Percentiles rank a stretch among this genome's conserved stretches.
phyloP scores from a whole-genome alignment of 805 yeast species.

The Maudiozyma saulgeensis region DNA sequence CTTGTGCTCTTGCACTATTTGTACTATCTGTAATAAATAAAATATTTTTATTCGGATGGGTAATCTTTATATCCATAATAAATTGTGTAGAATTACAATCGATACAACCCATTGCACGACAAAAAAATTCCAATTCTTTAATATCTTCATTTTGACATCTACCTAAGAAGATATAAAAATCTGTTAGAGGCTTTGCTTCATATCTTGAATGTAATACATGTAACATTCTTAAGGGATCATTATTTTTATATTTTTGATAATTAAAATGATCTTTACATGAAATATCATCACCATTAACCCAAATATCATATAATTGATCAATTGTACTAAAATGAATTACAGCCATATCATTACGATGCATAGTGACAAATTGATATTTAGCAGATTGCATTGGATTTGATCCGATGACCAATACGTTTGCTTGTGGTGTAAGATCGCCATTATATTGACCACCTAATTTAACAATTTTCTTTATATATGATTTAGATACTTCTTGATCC shows the following conservation, averaged over 20 bases:
- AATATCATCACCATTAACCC: constrained; percentile 26
- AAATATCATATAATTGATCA: constrained; percentile 20
- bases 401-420: constrained; percentile 52
- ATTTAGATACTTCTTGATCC: constrained; percentile 31
- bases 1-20: constrained; percentile 23
- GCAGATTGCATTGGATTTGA: constrained; percentile 27
- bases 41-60: constrained; percentile 4
- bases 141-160: constrained; percentile 9
- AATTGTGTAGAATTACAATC: constrained; percentile 14
- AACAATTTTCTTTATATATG: constrained; percentile 37
- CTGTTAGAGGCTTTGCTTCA: constrained; percentile 14
- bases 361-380: constrained; percentile 23
- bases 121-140: constrained; percentile 10
- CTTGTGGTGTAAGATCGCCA: constrained; percentile 52
- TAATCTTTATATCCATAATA: constrained; percentile 8
- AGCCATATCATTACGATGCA: constrained; percentile 21
- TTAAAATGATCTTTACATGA: constrained; percentile 6
- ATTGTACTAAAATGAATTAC: constrained; percentile 14
- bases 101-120: constrained; percentile 9
- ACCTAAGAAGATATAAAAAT: constrained; percentile 24
- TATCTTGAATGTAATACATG: constrained; percentile 11
- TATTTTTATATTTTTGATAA: not conserved
- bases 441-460: constrained; percentile 52
- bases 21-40: constrained; percentile 24
- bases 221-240: constrained; percentile 8